Evolutionary conservation across 2,329 filamentous ascomycete genomes (phyloP).

Genomic region (Rosellinia necatrix): DNA sequence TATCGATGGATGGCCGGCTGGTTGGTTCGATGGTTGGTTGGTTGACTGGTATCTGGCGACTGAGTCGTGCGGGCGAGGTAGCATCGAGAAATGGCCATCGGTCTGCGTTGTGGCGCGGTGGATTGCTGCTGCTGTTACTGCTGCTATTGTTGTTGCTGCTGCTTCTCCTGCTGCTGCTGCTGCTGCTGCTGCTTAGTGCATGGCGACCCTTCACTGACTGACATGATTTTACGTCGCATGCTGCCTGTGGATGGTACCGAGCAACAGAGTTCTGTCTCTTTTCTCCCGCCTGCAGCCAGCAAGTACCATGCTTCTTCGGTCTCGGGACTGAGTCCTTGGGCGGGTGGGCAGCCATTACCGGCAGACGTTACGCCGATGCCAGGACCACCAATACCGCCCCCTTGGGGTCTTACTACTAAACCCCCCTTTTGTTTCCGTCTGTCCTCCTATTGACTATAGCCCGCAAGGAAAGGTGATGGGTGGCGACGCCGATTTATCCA

Average conservation of each 20-base stretch:
- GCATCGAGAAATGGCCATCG: constrained; percentile 12
- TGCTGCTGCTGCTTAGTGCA: too few species aligned
- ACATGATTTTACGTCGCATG: constrained; percentile 11
- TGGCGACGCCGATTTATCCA: constrained; percentile 11
- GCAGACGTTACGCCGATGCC: constrained; percentile 15
- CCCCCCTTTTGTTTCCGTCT: too few species aligned
- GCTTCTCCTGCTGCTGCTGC: too few species aligned
- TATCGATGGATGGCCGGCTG: constrained; percentile 5
- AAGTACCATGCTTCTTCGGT: constrained; percentile 25
- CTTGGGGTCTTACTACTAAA: constrained; percentile 12
- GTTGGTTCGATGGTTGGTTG: too few species aligned
- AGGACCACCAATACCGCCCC: constrained; percentile 20
- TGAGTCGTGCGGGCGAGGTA: constrained; percentile 22
- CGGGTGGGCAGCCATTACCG: constrained; percentile 11
- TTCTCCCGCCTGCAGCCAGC: constrained; percentile 3
- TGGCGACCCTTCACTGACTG: constrained; percentile 9
- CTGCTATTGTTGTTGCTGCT: too few species aligned
- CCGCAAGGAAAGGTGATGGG: neutral
- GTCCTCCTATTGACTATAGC: too few species aligned
- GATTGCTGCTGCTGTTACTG: neutral
- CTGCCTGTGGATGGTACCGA: constrained; percentile 6
- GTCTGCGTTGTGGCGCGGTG: constrained; percentile 4
- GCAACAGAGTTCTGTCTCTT: constrained; percentile 10
- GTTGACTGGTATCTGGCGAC: constrained; percentile 19
- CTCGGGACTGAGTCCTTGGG: constrained; percentile 2